Evolutionary conservation across 768 basidiomycete species (phyloP), one percentile per base, ranked within the genome.

Genomic region (Suillus tomentosus): DNA sequence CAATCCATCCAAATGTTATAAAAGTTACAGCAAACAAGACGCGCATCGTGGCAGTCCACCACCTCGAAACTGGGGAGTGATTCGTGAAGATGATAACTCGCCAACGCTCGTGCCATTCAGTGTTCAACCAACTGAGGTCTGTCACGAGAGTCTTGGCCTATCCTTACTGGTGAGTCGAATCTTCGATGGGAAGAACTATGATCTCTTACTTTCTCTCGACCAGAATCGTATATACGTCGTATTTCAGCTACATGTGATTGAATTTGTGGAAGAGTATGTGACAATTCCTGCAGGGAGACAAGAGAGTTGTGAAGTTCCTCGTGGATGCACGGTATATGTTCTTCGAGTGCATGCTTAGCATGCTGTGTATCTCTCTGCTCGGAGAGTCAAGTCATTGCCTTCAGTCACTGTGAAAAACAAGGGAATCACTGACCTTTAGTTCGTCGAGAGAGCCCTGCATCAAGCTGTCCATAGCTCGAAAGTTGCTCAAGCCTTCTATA

Each of bases 61-160:
- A 82, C 79, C 82, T 82, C 27, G 90, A 89, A 24, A 92, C 90
- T 2, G 91, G 91, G 56, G 87, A 86, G 2, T 81, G 81, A 3
- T 87, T 80, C 1, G 90, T 88, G 79, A 92, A 92, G 69, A 92
- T 86, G 76, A 87, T 88, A 27, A 82, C 75, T 50, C 89, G 84
- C 85, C 88, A 89, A 14, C 91, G 88, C 72, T 88, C 87, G 63
- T 89, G 88, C 73, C 90, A 87, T 56, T 89, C 87, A 0, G 88
- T 92, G 72, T 92, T 91, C 27, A 92, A 80, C 91, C 91, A 93
- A 61, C 80, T 81, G 51, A 93, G 78, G 61, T 87, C 87, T 3
- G 74, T 73, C n/a, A 87, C 85, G 19, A 93, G 84, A 7, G 80
- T 75, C 68, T 84, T 80, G 10, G 91, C 91, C 91, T 92, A 54